Percentiles rank a stretch among this genome's conserved stretches.
These are phyloP conservation scores for Leishmania braziliensis DNA, from an alignment of 208 protist genomes.

Conservation along the genomic window DNA sequence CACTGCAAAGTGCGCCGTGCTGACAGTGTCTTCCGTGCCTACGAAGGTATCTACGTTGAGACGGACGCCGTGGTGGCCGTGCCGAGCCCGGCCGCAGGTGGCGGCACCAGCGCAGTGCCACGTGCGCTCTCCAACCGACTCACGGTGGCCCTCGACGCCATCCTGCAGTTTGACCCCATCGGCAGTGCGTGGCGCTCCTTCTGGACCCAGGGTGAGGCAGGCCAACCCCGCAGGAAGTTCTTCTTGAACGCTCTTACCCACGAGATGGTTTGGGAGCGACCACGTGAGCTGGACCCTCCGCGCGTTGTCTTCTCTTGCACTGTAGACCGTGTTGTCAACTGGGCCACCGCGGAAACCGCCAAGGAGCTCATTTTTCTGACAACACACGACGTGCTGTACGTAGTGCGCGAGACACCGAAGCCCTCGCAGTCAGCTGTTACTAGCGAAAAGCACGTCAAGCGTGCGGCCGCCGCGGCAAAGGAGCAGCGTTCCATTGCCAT, in stretches of 20 bases:
- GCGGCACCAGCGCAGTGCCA: conserved; percentile 18
- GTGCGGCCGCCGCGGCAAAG: not conserved
- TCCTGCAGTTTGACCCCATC: conserved; percentile 65
- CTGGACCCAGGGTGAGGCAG: conserved; percentile 36
- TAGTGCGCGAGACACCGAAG: conserved; percentile 24
- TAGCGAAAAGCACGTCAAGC: not conserved
- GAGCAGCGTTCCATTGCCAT: not conserved
- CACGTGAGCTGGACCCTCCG: conserved; percentile 38
- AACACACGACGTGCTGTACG: conserved; percentile 34
- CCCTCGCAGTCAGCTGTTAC: not conserved
- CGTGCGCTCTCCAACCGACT: conserved; percentile 35
- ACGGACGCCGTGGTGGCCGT: conserved; percentile 33
- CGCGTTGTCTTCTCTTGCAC: conserved; percentile 49
- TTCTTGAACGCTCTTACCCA: conserved; percentile 48
- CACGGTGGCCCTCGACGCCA: conserved; percentile 23
- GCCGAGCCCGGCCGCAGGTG: conserved; percentile 9
- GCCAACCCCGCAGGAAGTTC: conserved; percentile 45
- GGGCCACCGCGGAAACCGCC: conserved; percentile 37
- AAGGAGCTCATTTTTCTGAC: conserved; percentile 43
- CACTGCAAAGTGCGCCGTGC: conserved; percentile 64
- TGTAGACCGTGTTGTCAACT: conserved; percentile 48
- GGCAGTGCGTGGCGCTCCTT: conserved; percentile 63
- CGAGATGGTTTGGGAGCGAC: conserved; percentile 46
- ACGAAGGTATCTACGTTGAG: conserved; percentile 74
- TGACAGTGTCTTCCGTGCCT: conserved; percentile 81